Base-by-base conservation (phyloP, 495 filamentous ascomycete genomes). In the Cladorrhinum samala region DNA sequence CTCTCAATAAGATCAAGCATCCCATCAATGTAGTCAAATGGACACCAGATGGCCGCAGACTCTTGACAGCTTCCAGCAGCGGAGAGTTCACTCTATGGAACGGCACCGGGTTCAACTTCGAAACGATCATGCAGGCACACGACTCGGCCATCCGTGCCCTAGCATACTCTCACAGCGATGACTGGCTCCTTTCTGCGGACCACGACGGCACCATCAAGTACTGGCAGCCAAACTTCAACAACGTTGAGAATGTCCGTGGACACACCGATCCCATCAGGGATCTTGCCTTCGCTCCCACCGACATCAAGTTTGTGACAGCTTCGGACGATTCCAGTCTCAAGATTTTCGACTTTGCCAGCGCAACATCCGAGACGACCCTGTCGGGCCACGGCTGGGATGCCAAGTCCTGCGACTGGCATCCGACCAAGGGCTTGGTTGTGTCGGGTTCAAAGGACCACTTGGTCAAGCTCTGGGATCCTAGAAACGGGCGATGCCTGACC, bases 181-280 rank as follows among this genome's bases (percentile, higher is more conserved):
- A 97, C 66, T 97, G 91, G 91, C 79, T 98, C 2, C 79, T 98
- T 18, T 98, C 93, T 11, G 91, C 91, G 38, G 93, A 96, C 68
- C 91, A 96, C 62, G 88, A 91, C 61, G 93, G 93, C 36, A 78
- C 92, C 57, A 84, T 98, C 67, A 98, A 97, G 70, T 97, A 97
- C 72, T 98, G 92, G 92, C 90, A 95, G 63, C 89, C 93, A 2
- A 98, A 97, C 68, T 96, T 98, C 76, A 97, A 98, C 77, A 96
- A 96, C 63, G 89, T 97, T 53, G 89, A 97, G 67, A 87, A 85
- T 25, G 87, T 98, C 40, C 87, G 91, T 65, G 93, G 91, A 19
- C 93, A 97, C 64, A 80, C 77, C 53, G 89, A 96, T 61, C 83
- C 93, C 19, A 86, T 98, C 45, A 81, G 93, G 48, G 93, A 94